Evolutionary conservation across 1,284 basidiomycete species (phyloP), one percentile per base, ranked within the genome.

Genomic region (Tilletia caries): DNA sequence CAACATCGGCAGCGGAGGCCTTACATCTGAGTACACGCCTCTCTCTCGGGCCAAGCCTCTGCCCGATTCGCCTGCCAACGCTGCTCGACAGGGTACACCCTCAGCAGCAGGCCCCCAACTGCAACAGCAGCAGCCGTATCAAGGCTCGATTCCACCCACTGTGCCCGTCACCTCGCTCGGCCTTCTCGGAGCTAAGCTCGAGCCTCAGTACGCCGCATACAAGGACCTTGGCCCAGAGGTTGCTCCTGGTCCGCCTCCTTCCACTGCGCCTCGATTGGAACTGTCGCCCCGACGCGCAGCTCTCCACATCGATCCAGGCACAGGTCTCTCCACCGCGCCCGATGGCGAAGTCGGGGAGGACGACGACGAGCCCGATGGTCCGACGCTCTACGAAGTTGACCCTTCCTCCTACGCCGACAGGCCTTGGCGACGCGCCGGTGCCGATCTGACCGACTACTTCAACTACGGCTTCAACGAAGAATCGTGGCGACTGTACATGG

Each of bases 381-480:
- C 91, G 33, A 90, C 91, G 6, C 91, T 97, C 66, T 89, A 94
- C 64, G 93, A 98, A 72, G 88, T 95, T 58, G 95, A 98, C 83
- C 82, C 97, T 65, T 87, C 86, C 29, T 88, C 90, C 27, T 87
- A 98, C 83, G 76, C 81, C 13, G 86, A 91, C 27, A 95, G 96
- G 83, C 91, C 91, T 2, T 99, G 96, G 96, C 87, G 95, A 70
- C 86, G 91, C 68, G 91, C 95, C 10, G 96, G 96, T 20, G 90
- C 92, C 6, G 93, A 98, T 85, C 86, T 98, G 69, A 92, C 91
- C 76, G 95, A 98, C 85, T 99, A 93, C 91, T 99, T 98, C 86
- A 98, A 99, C 85, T 98, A 97, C 79, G 96, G 96, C 0, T 98
- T 98, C 82, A 95, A 98, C 83, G 96, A 99, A 84, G 88, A 93